Evolutionary conservation across 805 yeast species (phyloP), one percentile per base, ranked within the genome.

Genomic region (Candida argentea): DNA sequence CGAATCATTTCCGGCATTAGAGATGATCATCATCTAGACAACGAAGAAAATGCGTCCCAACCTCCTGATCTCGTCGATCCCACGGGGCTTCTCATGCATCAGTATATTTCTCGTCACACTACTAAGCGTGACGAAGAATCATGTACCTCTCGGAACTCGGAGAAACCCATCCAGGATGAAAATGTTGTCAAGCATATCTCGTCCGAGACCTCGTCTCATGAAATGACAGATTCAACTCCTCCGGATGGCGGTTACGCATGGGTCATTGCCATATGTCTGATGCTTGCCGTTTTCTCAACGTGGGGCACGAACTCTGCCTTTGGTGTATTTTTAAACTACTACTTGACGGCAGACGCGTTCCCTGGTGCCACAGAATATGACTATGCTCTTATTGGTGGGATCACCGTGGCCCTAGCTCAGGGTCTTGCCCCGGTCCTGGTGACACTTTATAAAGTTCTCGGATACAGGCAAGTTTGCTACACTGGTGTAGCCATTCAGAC

Each of bases 221-320:
- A 5, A n/a, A n/a, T n/a, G n/a, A n/a, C n/a, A n/a, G n/a, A n/a
- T n/a, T n/a, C n/a, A n/a, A 26, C 13, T 7, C 24, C 23, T 19
- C 34, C 30, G 6, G 80, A 76, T 25, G 69, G 73, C 2, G 74
- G 79, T 2, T 43, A 41, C 26, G 66, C 65, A 9, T 77, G 80
- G 57, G 55, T 76, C 46, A 58, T 63, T 4, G 73, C 73, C 1
- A 48, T 69, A 3, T 70, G 68, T 12, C 57, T 61, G 0, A 62
- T 68, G 52, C 50, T 66, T 11, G 59, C 44, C 44, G 59, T 60
- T 42, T 65, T 39, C 46, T 38, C 67, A 33, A 66, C 76, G 0
- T 74, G 70, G 65, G 83, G 83, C 11, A 57, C 73, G 51, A 68
- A 69, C 32, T 69, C 74, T 22, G 57, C 70, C 3, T 75, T 55